Evolutionary conservation across 176 grass and related monocot genomes (phyloP), one percentile per base, ranked within the genome.

Genomic region (Avena sativa): DNA sequence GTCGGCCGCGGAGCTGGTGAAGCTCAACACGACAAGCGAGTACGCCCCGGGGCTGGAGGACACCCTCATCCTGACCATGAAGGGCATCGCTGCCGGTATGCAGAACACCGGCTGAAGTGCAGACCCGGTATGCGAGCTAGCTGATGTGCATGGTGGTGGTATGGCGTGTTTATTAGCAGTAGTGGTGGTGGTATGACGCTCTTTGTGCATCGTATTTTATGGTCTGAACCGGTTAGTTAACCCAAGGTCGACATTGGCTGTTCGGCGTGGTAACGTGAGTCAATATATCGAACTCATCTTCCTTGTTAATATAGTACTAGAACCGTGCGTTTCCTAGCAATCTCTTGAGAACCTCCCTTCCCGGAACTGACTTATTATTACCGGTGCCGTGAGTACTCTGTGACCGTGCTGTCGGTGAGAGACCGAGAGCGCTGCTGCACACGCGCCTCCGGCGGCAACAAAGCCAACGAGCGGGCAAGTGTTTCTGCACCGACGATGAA

Each of bases 11-110:
- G 96, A 98, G 65, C 79, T 98, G 0, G 90, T 98, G 57, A 98
- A 92, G 86, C 88, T 98, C 23, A 98, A 95, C 82, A 91, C 93
- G 2, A 91, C 88, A 1, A 98, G 93, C n/a, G 96, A 98, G 50
- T 98, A 94, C 5, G 88, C 92, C 2, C 96, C 96, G 4, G 96
- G 96, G 7, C 82, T 98, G 26, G 96, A 98, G 85, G 96, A 98
- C 56, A 98, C 93, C 32, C 93, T 98, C 74, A 98, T 98, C 60
- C 79, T 98, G 30, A 98, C 96, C 79, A 98, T 98, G 96, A 98
- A 98, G 90, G 96, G 96, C 80, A 98, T 98, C 78, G 96, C 96
- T 12, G 96, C 96, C 59, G 96, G 96, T 9, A 67, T 98, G 90
- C 96, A 98, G 86, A 98, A 98, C 88, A 98, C 96, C 16, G 96